Evolutionary conservation across 768 basidiomycete genomes (phyloP).

Genomic region (Amanita molliuscula): DNA sequence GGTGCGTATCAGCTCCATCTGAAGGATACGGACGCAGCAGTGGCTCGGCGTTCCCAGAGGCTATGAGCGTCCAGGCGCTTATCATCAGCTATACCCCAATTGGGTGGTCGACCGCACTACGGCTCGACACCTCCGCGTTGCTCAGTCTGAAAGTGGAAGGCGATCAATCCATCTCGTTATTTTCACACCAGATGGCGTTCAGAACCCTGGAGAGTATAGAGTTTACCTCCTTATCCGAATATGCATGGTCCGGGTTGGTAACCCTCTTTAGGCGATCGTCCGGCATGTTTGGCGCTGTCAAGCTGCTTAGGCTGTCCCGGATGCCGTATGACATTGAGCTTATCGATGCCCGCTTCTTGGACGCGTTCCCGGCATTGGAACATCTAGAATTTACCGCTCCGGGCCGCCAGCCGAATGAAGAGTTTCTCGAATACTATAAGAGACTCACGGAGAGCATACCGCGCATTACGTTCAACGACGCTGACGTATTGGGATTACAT

Average conservation of each 20-base stretch:
- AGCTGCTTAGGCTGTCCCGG: neutral
- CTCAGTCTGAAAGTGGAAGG: constrained; percentile 4
- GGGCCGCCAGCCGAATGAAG: neutral
- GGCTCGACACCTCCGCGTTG: constrained; percentile 1
- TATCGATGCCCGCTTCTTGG: constrained; percentile 1
- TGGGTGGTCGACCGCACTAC: neutral
- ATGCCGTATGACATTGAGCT: neutral
- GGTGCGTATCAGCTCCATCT: constrained; percentile 3
- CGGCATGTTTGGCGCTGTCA: neutral
- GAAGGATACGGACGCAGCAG: constrained; percentile 1
- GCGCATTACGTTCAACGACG: neutral
- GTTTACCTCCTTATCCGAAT: constrained; percentile 2
- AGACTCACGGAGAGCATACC: neutral
- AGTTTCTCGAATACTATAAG: constrained; percentile 2
- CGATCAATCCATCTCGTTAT: neutral
- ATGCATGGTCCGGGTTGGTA: neutral
- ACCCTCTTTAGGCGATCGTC: neutral
- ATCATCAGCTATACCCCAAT: constrained; percentile 2
- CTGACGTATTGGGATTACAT: constrained; percentile 1
- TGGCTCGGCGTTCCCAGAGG: constrained; percentile 1
- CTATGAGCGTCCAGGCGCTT: neutral
- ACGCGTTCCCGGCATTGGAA: constrained; percentile 3
- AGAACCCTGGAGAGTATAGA: constrained; percentile 1
- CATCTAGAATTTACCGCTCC: neutral
- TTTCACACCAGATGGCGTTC: constrained; percentile 1